These are phyloP conservation scores for Phytophthora sansomeana DNA, from an alignment of 352 stramenopile species.

Conservation along the genomic window DNA sequence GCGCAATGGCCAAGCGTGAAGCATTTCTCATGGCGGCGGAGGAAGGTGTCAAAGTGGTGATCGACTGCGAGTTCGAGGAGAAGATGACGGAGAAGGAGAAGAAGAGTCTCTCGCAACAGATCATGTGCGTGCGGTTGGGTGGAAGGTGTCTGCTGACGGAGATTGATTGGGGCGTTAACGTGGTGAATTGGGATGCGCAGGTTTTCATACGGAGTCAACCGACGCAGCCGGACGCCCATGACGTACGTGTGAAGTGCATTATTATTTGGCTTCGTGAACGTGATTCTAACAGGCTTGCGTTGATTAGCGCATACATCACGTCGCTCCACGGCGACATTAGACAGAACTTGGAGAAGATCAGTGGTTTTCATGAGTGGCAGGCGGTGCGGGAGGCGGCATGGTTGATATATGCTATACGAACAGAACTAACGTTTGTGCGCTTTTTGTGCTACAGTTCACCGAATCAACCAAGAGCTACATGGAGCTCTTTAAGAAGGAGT, in stretches of 20 bases:
- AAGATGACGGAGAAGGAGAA: constrained; percentile 94
- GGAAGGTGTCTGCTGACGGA: not conserved
- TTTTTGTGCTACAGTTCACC: constrained; percentile 59
- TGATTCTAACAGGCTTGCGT: not conserved
- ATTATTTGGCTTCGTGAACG: not conserved
- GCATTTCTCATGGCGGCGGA: constrained; percentile 85
- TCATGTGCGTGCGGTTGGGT: constrained; percentile 81
- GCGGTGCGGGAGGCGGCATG: constrained; percentile 41
- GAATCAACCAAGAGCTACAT: constrained; percentile 67
- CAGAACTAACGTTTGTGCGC: constrained; percentile 30
- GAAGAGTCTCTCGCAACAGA: constrained; percentile 94
- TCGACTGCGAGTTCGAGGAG: constrained; percentile 95
- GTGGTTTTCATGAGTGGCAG: constrained; percentile 89
- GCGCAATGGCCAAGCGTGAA: constrained; percentile 73
- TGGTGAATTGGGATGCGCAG: constrained; percentile 30
- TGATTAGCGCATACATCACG: constrained; percentile 65
- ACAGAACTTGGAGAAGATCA: constrained; percentile 90
- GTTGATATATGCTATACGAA: not conserved
- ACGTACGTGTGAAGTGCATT: constrained; percentile 40
- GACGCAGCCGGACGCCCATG: constrained; percentile 58
- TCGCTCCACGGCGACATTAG: constrained; percentile 78
- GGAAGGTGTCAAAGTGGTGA: constrained; percentile 84
- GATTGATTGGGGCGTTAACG: not conserved
- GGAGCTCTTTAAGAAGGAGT: constrained; percentile 80
- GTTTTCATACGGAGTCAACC: constrained; percentile 88